A percentile compares a stretch with the other conserved stretches of the same genome.
phyloP scores from a whole-genome alignment of 495 filamentous ascomycete genomes.

The Podospora bellae-mahoneyi region DNA sequence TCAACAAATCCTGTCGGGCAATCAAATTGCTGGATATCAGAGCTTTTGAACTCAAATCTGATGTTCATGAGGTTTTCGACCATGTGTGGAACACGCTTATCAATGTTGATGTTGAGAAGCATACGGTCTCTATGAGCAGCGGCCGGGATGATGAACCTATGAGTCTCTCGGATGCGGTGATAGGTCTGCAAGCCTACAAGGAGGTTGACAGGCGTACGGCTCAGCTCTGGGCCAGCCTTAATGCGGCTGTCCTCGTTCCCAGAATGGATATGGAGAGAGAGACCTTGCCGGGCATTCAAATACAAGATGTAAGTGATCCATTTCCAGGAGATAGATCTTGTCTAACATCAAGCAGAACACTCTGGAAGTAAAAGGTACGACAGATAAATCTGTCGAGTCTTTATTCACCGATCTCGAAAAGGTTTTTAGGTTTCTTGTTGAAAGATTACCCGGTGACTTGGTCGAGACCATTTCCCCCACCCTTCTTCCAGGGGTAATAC shows the following conservation, averaged over 20 bases:
- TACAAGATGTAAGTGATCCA: slow-evolving; percentile 39
- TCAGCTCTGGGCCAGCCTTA: slow-evolving; percentile 50
- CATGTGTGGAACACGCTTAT: slow-evolving; percentile 56
- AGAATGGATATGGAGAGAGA: slow-evolving; percentile 40
- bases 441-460: slow-evolving; percentile 62
- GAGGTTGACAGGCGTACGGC: slow-evolving; percentile 50
- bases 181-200: slow-evolving; percentile 49
- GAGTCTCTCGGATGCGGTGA: slow-evolving; percentile 45
- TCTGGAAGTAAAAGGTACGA: slow-evolving; percentile 31
- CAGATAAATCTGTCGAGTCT: slow-evolving; percentile 41
- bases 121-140: slow-evolving; percentile 47
- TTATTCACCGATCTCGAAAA: slow-evolving; percentile 58
- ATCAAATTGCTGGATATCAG: slow-evolving; percentile 47
- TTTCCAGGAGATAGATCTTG: background rate
- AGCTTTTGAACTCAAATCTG: slow-evolving; percentile 51
- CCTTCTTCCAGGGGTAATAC: slow-evolving; percentile 63
- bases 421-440: slow-evolving; percentile 63
- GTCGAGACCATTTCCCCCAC: slow-evolving; percentile 57
- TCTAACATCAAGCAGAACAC: slow-evolving; percentile 34
- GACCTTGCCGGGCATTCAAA: slow-evolving; percentile 33
- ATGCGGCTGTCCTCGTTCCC: slow-evolving; percentile 48
- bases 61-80: slow-evolving; percentile 58
- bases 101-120: slow-evolving; percentile 48
- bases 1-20: slow-evolving; percentile 47
- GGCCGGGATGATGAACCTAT: slow-evolving; percentile 46